Base-by-base conservation (phyloP, 2,329 filamentous ascomycete genomes). In the Fusarium napiforme region DNA sequence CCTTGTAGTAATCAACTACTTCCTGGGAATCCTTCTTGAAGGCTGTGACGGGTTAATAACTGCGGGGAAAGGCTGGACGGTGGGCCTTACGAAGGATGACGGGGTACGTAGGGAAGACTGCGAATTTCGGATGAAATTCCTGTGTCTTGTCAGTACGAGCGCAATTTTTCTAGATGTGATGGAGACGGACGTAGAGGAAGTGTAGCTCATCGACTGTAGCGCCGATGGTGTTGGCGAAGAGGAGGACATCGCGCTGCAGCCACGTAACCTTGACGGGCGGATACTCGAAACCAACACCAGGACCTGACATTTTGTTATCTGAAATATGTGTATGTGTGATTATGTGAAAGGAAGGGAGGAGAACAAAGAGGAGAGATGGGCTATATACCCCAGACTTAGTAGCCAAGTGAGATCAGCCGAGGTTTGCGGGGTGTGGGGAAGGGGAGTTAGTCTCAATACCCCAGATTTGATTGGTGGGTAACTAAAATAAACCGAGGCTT, bases 21-120 rank as follows among this genome's bases (percentile, higher is more conserved):
- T 85, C 84, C 64, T 84, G 82, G 57, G 83, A 81, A 10, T 83
- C 84, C 73, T 83, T 81, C 75, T 86, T 86, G 77, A 85, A 85
- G 42, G 80, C 79, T 65, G 12, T 26, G n/a, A 26, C 9, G 12
- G 39, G n/a, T 65, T 9, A 65, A 18, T 36, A 3, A 55, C 3
- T 43, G 34, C 9, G 19, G 23, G 4, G 32, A 21, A 23, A 9
- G 11, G 9, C 14, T 26, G 4, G 9, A 16, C n/a, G n/a, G n/a
- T n/a, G n/a, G n/a, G 19, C 47, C 62, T 55, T 64, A 65, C 62
- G 62, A 9, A 85, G 79, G 62, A 85, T 85, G 72, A 85, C 82
- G 34, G 84, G 82, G 64, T 85, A 86, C 1, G 84, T 86, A n/a
- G 85, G 85, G 68, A 86, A 86, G 11, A 78, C 78, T 21, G 84